Percentiles rank a stretch among this genome's conserved stretches.
These are phyloP conservation scores for Borealophlyctis nickersoniae DNA, from an alignment of 192 early-diverging fungal genomes.

Conservation along the genomic window DNA sequence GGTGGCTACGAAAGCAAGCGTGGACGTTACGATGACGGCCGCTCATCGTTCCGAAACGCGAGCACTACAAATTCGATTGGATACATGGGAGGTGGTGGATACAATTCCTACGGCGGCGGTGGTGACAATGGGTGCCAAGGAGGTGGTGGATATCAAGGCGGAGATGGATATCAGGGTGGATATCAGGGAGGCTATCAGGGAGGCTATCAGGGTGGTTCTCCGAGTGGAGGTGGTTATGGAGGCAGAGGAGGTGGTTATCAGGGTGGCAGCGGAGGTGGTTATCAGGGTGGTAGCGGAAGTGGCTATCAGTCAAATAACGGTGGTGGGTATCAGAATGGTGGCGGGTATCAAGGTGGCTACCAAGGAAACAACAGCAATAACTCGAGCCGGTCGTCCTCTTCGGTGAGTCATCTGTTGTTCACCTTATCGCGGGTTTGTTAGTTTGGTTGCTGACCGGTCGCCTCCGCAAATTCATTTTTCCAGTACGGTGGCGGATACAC, in stretches of 20 bases:
- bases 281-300: not conserved
- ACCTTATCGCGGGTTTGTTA: too few relatives aligned
- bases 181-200: not conserved
- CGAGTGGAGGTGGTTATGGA: too few relatives aligned
- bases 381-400: not conserved
- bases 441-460: too few relatives aligned
- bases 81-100: not conserved
- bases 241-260: conserved; percentile 5
- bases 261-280: not conserved
- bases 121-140: conserved; percentile 4
- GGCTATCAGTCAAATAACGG: too few relatives aligned
- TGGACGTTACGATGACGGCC: not conserved
- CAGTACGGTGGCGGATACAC: conserved; percentile 15
- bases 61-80: not conserved
- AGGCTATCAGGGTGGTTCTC: not conserved
- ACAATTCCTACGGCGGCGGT: not conserved
- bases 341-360: not conserved
- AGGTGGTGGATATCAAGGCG: conserved; percentile 9
- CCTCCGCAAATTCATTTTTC: not conserved
- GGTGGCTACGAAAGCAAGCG: conserved; percentile 2
- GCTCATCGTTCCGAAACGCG: not conserved
- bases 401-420: not conserved
- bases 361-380: conserved; percentile 3
- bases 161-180: conserved; percentile 9
- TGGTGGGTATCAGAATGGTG: not conserved